Percentiles rank a stretch among this genome's conserved stretches.
These are phyloP conservation scores for Sclerotinia glacialis DNA, from an alignment of 2,329 filamentous ascomycete species.

Conservation along the genomic window DNA sequence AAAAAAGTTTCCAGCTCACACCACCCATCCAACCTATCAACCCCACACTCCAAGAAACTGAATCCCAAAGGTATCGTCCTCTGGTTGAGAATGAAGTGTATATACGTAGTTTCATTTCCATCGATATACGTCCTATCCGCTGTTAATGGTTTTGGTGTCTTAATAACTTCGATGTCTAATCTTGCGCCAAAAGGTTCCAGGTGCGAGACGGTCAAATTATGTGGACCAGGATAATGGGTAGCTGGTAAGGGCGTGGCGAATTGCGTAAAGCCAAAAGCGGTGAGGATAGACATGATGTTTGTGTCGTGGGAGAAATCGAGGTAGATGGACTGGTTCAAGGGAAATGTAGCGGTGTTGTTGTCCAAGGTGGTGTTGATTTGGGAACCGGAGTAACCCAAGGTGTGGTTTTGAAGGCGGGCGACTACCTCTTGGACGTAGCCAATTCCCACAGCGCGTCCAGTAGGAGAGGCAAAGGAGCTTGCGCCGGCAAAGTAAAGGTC, in stretches of 20 bases:
- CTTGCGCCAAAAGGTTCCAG: conserved; percentile 70
- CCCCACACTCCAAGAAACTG: conserved; percentile 64
- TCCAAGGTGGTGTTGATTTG: conserved; percentile 70
- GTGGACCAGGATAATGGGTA: conserved; percentile 52
- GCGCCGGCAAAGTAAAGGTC: conserved; percentile 64
- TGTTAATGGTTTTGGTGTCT: conserved; percentile 60
- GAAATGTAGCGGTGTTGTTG: conserved; percentile 66
- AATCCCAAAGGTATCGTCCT: conserved; percentile 66
- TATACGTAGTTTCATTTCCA: conserved; percentile 60
- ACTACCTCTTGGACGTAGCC: conserved; percentile 72
- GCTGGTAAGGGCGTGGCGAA: conserved; percentile 60
- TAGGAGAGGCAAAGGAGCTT: conserved; percentile 34
- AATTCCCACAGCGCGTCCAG: conserved; percentile 65
- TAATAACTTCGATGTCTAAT: conserved; percentile 72
- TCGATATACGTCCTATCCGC: conserved; percentile 49
- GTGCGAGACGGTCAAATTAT: conserved; percentile 64
- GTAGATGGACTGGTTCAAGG: conserved; percentile 69
- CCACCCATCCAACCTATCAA: conserved; percentile 67
- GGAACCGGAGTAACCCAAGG: conserved; percentile 54
- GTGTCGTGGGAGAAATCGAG: conserved; percentile 79
- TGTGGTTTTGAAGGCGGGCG: conserved; percentile 67
- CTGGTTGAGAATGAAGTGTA: conserved; percentile 74
- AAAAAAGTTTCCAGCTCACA: conserved; percentile 71
- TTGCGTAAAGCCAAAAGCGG: conserved; percentile 70
- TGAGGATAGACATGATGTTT: conserved; percentile 66